Base-by-base conservation (phyloP, 2,329 filamentous ascomycete genomes). In the Hymenoscyphus occultus region DNA sequence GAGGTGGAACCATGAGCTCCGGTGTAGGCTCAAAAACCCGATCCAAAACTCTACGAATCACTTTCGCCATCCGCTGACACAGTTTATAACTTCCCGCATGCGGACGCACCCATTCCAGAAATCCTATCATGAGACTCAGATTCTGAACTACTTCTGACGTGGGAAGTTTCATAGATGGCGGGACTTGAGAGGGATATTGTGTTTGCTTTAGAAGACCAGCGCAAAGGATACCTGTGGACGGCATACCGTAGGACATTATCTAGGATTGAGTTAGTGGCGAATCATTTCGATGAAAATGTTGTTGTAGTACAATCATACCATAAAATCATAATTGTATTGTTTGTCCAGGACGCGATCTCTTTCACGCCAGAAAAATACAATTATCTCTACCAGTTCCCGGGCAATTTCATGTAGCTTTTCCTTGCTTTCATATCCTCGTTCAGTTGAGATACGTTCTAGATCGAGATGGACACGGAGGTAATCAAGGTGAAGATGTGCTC, bases 191-290 rank as follows among this genome's bases (percentile, higher is more conserved):
- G 5, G 68, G 66, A 3, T 64, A 57, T 35, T 68, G 67, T 4
- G 57, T 54, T 63, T 70, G 70, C 56, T 66, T 66, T 16, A 71
- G 67, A 22, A 72, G 70, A n/a, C 68, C 67, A 7, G 66, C 59
- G 61, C 70, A 72, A 3, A 72, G 65, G 14, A 72, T 68, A 28
- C 70, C 69, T 3, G 62, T 65, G 12, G 69, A 63, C 6, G 70
- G 70, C 54, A 71, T 71, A 2, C 67, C 70, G 39, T 68, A 71
- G n/a, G 65, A 66, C 67, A 72, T 72, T 39, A 71, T 64, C 70
- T 71, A 39, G 14, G n/a, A 13, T n/a, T 54, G 19, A 4, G 22
- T 54, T 54, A 54, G 48, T 28, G 19, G 2, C 7, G 5, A n/a
- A 22, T 22, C 22, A 3, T 22, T 10, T 4, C 10, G 22, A 22